Base-by-base conservation (phyloP, 2,329 filamentous ascomycete genomes). In the Periconia digitata region DNA sequence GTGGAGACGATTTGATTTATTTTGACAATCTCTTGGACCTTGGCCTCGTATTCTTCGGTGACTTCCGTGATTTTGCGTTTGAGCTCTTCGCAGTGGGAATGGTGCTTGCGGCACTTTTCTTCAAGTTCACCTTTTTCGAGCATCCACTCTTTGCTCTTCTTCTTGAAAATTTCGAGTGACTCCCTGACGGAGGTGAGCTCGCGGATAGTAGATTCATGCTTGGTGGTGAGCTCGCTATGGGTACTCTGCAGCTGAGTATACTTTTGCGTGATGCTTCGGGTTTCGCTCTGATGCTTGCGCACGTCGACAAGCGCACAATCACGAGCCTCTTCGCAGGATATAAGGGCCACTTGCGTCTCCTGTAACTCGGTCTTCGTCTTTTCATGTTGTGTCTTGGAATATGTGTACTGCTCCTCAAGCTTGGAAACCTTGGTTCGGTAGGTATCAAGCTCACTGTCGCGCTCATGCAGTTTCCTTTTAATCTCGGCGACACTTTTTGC, bases 181-280 rank as follows among this genome's bases (percentile, higher is more conserved):
- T 64, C 61, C 40, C 60, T 62, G 41, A 62, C 47, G 47, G 60
- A 59, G 23, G 50, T 51, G 22, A 53, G 38, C 15, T 64, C 60
- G 34, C 59, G 60, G n/a, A 58, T 51, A 6, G 52, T 49, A 22
- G 57, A 54, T 16, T 63, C 59, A 20, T 64, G 55, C 15, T 50
- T 53, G 36, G 60, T 55, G 6, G 53, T 62, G 13, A 63, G 43
- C 40, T 63, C 59, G 27, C 8, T 32, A 10, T 32, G 27, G 27
- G 27, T 32, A 32, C 27, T 32, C 52, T 63, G 59, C 34, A 63
- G 35, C 5, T 63, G 59, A 10, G 58, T 62, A 35, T 63, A 54
- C 42, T 62, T 58, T 10, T 58, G 57, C 13, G 54, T 21, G 10
- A 64, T 38, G 17, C 40, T 53, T 1, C 60, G 55, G 29, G 61